Percentiles rank a stretch among this genome's conserved stretches.
phyloP scores from a whole-genome alignment of 805 yeast genomes.

The Teunomyces barrocoloradensis region DNA sequence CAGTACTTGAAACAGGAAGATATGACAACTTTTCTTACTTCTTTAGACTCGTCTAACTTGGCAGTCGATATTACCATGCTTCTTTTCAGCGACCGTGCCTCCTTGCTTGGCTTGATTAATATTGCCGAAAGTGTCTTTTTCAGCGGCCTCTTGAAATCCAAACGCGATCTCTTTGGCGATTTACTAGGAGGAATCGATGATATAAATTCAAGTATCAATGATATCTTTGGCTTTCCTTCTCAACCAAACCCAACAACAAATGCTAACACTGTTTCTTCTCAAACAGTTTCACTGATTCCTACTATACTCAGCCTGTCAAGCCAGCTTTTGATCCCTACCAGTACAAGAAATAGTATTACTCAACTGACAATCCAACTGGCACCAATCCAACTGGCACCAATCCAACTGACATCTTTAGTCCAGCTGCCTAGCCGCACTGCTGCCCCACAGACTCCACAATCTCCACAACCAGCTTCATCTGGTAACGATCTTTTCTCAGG shows the following conservation, averaged over 20 bases:
- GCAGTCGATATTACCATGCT: conserved; percentile 19
- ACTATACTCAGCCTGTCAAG: too few species aligned
- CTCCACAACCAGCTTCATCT: neutral
- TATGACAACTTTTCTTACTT: conserved; percentile 13
- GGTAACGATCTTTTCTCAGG: neutral
- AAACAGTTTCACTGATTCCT: neutral
- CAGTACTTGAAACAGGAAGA: conserved; percentile 15
- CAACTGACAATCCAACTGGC: neutral
- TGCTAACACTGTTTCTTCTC: neutral
- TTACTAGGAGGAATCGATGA: conserved; percentile 4
- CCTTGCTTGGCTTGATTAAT: conserved; percentile 15
- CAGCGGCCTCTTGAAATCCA: conserved; percentile 3
- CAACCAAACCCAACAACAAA: neutral
- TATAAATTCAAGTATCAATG: neutral
- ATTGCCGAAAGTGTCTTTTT: conserved; percentile 13
- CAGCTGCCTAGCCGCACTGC: too few species aligned
- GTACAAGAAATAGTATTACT: too few species aligned
- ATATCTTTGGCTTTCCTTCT: neutral
- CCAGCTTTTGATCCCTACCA: too few species aligned
- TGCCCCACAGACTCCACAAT: too few species aligned
- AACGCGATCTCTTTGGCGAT: conserved; percentile 6
- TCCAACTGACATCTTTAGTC: too few species aligned
- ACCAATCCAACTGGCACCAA: neutral
- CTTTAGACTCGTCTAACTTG: conserved; percentile 17
- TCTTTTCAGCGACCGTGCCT: conserved; percentile 17